A percentile compares a stretch with the other conserved stretches of the same genome.
These are phyloP conservation scores for Ceratobasidium sp. DNA, from an alignment of 1,284 basidiomycete species.

Conservation along the genomic window DNA sequence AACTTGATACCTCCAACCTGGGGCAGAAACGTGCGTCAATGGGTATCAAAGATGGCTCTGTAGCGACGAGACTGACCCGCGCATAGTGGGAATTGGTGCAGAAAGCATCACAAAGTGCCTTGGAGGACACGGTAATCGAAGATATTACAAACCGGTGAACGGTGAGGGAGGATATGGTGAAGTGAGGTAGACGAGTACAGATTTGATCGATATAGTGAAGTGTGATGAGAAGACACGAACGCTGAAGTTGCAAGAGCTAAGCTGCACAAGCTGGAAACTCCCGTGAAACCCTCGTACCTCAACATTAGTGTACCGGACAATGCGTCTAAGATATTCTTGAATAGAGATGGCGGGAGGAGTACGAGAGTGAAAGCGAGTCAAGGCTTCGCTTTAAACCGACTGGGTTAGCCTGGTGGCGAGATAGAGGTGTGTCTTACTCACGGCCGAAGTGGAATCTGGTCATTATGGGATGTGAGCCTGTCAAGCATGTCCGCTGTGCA, in stretches of 20 bases:
- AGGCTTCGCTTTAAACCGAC: slow-evolving; percentile 66
- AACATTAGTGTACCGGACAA: slow-evolving; percentile 91
- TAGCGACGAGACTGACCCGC: slow-evolving; percentile 25
- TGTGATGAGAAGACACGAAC: slow-evolving; percentile 86
- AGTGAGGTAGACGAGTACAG: slow-evolving; percentile 82
- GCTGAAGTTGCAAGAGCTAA: slow-evolving; percentile 59
- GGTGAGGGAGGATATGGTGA: slow-evolving; percentile 92
- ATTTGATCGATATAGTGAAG: slow-evolving; percentile 96
- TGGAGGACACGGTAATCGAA: slow-evolving; percentile 85
- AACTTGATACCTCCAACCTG: slow-evolving; percentile 93
- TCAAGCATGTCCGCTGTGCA: slow-evolving; percentile 89
- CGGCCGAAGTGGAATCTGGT: slow-evolving; percentile 86
- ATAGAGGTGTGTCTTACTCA: slow-evolving; percentile 58
- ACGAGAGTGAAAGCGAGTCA: slow-evolving; percentile 94
- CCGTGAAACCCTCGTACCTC: slow-evolving; percentile 66
- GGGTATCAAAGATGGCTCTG: neutral
- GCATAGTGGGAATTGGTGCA: slow-evolving; percentile 93
- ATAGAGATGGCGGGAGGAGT: slow-evolving; percentile 86
- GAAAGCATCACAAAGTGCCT: slow-evolving; percentile 92
- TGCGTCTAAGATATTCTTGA: slow-evolving; percentile 89
- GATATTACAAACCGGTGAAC: slow-evolving; percentile 96
- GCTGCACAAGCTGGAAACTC: slow-evolving; percentile 40
- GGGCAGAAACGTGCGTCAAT: slow-evolving; percentile 22
- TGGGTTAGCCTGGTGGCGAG: neutral
- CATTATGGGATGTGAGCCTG: slow-evolving; percentile 91